Base-by-base conservation (phyloP, 208 protist genomes). In the Vickermania ingenoplastis region DNA sequence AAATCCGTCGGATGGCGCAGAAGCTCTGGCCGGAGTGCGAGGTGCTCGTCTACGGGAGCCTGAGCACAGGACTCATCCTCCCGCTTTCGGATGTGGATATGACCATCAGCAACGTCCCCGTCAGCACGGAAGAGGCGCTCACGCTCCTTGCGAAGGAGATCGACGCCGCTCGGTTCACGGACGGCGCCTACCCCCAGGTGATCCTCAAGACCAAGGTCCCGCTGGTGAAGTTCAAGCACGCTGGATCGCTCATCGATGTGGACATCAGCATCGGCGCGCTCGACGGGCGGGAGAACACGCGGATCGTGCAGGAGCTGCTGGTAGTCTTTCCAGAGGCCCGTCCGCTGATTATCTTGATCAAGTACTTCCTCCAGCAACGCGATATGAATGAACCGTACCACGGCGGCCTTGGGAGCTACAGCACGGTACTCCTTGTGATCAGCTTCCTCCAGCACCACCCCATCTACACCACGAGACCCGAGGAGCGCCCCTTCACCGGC, bases 161-260 rank as follows among this genome's bases (percentile, higher is more conserved):
- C 64, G 77, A 72, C 60, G 52, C 64, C 45, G 71, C 65, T 13
- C 70, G 73, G 0, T 60, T 94, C 23, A 87, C 75, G 65, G 74
- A 87, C 50, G 60, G 57, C 7, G 86, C 77, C 1, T 86, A 86
- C 51, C 81, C 87, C 25, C 81, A 95, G 67, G 65, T 97, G 22
- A 96, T 97, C 49, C 70, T 92, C 17, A 92, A 92, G 58, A 92
- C 94, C 51, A 92, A 95, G 61, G 92, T 97, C 21, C 94, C 94
- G 25, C 78, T 97, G 27, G 77, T 97, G 41, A 97, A 97, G 70
- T 94, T 97, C 45, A 56, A 68, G 13, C 81, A 95, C 60, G 67
- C 69, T 29, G 60, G 61, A n/a, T 89, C 87, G 0, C 61, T 85
- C 25, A 63, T 96, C 25, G 75, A 85, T 49, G 79, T 97, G 3